These are phyloP conservation scores for Botryotinia calthae DNA, from an alignment of 2,329 filamentous ascomycete genomes.

Conservation along the genomic window DNA sequence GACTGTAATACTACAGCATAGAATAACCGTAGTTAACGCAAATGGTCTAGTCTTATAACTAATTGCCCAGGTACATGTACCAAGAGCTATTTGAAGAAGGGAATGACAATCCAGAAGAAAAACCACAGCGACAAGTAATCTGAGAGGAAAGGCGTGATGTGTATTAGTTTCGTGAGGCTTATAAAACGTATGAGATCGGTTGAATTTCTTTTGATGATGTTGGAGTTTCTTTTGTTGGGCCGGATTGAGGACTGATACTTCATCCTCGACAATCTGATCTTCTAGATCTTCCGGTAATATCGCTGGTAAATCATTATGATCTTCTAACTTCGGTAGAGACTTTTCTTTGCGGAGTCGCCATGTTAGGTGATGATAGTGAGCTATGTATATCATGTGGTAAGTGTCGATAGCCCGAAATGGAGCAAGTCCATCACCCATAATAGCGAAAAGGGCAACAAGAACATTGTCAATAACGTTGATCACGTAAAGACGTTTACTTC, in stretches of 20 bases:
- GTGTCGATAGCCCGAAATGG: constrained; percentile 79
- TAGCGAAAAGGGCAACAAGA: constrained; percentile 66
- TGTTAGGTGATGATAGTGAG: constrained; percentile 61
- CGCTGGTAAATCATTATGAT: constrained; percentile 59
- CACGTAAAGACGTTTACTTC: constrained; percentile 65
- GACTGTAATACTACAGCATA: constrained; percentile 72
- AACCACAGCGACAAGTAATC: constrained; percentile 73
- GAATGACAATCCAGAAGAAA: constrained; percentile 77
- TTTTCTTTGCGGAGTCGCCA: constrained; percentile 58
- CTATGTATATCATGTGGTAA: constrained; percentile 71
- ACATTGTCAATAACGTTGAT: constrained; percentile 70
- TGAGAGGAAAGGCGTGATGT: constrained; percentile 74
- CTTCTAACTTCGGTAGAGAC: constrained; percentile 54
- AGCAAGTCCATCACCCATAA: constrained; percentile 68
- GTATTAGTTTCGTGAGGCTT: constrained; percentile 84
- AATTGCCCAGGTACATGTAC: constrained; percentile 76
- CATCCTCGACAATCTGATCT: constrained; percentile 38
- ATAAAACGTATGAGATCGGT: constrained; percentile 84
- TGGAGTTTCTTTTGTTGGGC: constrained; percentile 67
- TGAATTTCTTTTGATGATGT: constrained; percentile 77
- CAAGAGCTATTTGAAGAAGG: constrained; percentile 75
- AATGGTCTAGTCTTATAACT: constrained; percentile 65
- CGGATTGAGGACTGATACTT: constrained; percentile 61
- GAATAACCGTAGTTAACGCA: constrained; percentile 76
- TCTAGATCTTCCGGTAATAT: constrained; percentile 29